Evolutionary conservation across 1,284 basidiomycete species (phyloP).

Genomic region (Leccinum subspadiceum): DNA sequence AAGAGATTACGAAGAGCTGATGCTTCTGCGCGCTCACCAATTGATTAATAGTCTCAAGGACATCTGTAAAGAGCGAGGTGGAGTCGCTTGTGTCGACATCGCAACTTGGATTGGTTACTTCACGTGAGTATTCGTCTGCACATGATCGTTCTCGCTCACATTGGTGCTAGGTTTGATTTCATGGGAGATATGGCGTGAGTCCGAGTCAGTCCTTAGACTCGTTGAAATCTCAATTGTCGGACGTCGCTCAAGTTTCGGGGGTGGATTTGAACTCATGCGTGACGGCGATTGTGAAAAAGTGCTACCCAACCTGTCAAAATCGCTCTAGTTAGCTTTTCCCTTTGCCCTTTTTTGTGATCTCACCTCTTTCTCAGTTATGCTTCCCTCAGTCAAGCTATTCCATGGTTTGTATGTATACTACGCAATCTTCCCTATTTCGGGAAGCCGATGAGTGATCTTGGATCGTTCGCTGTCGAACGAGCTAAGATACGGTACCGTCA

Average conservation of each 20-base stretch:
- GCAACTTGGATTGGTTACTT: conserved; percentile 24
- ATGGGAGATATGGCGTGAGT: conserved; percentile 33
- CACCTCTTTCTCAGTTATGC: conserved; percentile 16
- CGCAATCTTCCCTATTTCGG: conserved; percentile 25
- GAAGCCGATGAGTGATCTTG: conserved; percentile 21
- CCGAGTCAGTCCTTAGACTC: background rate
- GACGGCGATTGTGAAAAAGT: conserved; percentile 17
- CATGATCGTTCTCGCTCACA: conserved; percentile 3
- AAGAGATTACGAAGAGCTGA: conserved; percentile 38
- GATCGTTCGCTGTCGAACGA: conserved; percentile 23
- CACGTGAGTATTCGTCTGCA: conserved; percentile 11
- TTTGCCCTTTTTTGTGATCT: conserved; percentile 2
- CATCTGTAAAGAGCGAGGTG: conserved; percentile 13
- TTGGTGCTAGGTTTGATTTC: conserved; percentile 22
- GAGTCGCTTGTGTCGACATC: conserved; percentile 12
- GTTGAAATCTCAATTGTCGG: background rate
- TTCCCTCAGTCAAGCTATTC: conserved; percentile 25
- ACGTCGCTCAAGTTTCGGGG: conserved; percentile 22
- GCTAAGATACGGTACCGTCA: conserved; percentile 22
- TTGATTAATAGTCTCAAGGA: conserved; percentile 32
- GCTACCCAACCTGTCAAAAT: conserved; percentile 18
- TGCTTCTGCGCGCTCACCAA: conserved; percentile 34
- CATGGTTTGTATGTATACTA: conserved; percentile 33
- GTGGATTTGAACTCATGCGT: conserved; percentile 26
- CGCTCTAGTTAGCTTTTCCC: conserved; percentile 22